Base-by-base conservation (phyloP, 257 asterid genomes). In the Nemophila menziesii region DNA sequence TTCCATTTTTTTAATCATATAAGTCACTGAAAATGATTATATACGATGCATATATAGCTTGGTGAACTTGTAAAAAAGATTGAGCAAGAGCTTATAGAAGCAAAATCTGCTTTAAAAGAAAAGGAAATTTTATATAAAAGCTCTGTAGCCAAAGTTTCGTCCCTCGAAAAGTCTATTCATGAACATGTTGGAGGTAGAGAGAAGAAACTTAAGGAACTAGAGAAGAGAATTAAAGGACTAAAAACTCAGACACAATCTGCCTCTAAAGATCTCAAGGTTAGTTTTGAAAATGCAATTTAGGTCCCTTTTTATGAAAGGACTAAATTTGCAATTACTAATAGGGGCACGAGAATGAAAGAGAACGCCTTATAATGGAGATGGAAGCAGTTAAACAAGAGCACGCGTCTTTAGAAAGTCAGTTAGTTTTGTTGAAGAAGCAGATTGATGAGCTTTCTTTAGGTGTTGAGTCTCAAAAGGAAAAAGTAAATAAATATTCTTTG, bases 321-420 rank as follows among this genome's bases (percentile, higher is more conserved):
- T 29, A 4, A 24, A 24, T 44, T 60, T 57, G 44, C 44, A 44
- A 43, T 66, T 56, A 39, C 51, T 54, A 57, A 22, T 52, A 85
- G 99, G 94, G 72, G 50, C 96, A 85, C 42, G 93, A 79, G 53
- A 90, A 77, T 79, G 85, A 77, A 60, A 60, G 61, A 56, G 93
- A 79, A 74, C 69, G 92, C 55, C 93, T 85, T 56, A 57, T 74
- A 44, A 85, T 90, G 96, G 94, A 81, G 69, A 58, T 79, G 87
- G 99, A 90, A 70, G 94, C 74, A 61, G 84, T 50, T 53, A 79
- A 79, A 57, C 83, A 82, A 66, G 99, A 90, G 54, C 70, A 71
- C 42, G 59, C 58, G 55, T 66, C 83, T 13, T 58, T 79, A 63
- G 93, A 77, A 51, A 60, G 63, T 69, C 94, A 90, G 57, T 53